These are phyloP conservation scores for Mycosphaerelloides madeirae DNA, from an alignment of 2,329 filamentous ascomycete species.

Conservation along the genomic window DNA sequence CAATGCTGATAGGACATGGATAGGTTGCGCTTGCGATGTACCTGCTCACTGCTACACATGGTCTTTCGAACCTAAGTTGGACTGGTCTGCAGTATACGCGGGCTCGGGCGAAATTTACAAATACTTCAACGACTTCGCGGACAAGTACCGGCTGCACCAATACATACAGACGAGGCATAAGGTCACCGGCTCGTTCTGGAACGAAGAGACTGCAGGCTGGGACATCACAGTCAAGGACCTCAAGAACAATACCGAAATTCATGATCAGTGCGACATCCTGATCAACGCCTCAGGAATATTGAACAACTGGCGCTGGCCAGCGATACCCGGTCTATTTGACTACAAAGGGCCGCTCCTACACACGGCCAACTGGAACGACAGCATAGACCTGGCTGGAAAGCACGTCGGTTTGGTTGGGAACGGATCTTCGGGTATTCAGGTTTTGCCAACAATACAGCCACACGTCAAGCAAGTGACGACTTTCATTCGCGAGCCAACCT, in stretches of 20 bases:
- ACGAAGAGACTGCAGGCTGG: conserved; percentile 22
- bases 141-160: conserved; percentile 4
- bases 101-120: conserved; percentile 27
- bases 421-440: conserved; percentile 42
- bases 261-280: conserved; percentile 42
- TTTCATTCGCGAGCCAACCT: conserved; percentile 36
- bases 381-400: conserved; percentile 36
- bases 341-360: conserved; percentile 43
- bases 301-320: conserved; percentile 25
- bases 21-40: conserved; percentile 7
- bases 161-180: conserved; percentile 41
- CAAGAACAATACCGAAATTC: conserved; percentile 43
- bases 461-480: conserved; percentile 30
- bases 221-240: conserved; percentile 28
- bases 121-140: conserved; percentile 26
- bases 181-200: conserved; percentile 43
- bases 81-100: conserved; percentile 32
- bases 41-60: conserved; percentile 22
- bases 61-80: conserved; percentile 28
- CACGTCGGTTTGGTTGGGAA: conserved; percentile 43
- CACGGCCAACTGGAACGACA: conserved; percentile 46
- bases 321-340: conserved; percentile 38
- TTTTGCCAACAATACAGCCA: conserved; percentile 36
- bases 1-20: neutral
- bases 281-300: conserved; percentile 43